Base-by-base conservation (phyloP, 2,329 filamentous ascomycete species). In the Colletotrichum lentis region DNA sequence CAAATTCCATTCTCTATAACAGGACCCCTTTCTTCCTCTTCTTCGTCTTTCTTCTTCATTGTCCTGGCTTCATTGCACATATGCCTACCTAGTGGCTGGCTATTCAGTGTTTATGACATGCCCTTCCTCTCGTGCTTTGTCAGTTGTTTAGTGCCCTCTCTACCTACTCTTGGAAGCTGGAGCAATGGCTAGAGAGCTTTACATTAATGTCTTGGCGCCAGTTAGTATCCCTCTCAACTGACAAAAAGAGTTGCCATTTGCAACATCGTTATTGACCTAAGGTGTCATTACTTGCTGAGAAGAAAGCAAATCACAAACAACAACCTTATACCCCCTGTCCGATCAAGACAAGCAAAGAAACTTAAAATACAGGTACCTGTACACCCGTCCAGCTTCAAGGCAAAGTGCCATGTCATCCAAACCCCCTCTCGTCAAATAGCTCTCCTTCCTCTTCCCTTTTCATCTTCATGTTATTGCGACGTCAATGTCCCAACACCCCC, bases 401-500 rank as follows among this genome's bases (percentile, higher is more conserved):
- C 31, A 35, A 10, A 35, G 31, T 35, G 31, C 31, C 31, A 35
- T 35, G 7, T 2, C 31, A 35, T 35, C 31, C 31, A 35, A 35
- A 10, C 31, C 31, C 7, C 56, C 22, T 27, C 49, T 41, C 53
- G 7, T 46, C 41, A 35, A 50, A 35, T 35, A 35, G 31, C 31
- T 10, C 31, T 53, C 56, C 27, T 8, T 67, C 39, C 5, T 46
- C 22, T 57, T 56, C 41, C 44, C 39, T 31, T 37, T 44, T 61
- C 27, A 14, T 52, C 52, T 24, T 62, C 16, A 56, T 44, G 20
- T 20, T 44, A 67, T 52, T 31, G 18, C 56, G 7, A 31, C 8
- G 27, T 31, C 7, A 61, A 47, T 37, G 49, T 62, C 31, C 61
- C 49, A 54, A 39, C 18, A 56, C 57, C 60, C 50, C 52, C 50